Evolutionary conservation across 441 rosid species (phyloP), one percentile per base, ranked within the genome.

Genomic region (Manihot esculenta): DNA sequence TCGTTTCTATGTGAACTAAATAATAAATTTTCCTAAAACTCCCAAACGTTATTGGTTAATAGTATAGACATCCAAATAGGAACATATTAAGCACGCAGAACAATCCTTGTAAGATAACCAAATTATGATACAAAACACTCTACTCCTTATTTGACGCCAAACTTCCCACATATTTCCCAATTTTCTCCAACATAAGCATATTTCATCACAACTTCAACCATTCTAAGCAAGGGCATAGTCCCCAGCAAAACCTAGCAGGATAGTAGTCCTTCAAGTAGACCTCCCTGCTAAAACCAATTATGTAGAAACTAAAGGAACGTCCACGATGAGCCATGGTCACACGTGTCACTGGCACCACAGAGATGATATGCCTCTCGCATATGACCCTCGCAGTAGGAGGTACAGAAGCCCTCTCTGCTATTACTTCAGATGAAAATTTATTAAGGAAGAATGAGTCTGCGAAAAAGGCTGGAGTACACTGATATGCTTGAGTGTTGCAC

Each of bases 171-270:
- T 3, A 57, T 2, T 57, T 13, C 47, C 21, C 18, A 50, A 50
- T 50, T 17, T 50, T 9, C 0, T 0, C 18, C 0, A 10, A n/a
- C 5, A 1, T 30, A 1, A 18, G 54, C 18, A 17, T 49, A 0
- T 49, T n/a, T n/a, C 11, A 15, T 78, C 77, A 94, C 74, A 87
- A 14, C 81, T 85, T 91, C 76, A 93, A 69, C 98, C 99, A 95
- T 73, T 93, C 98, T 70, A 95, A 80, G 81, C 98, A 95, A 70
- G 99, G 98, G 54, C 99, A 95, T 13, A 93, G 77, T 3, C 99
- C 99, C 97, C 98, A 95, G 79, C 99, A 95, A 78, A 88, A 89
- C 72, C 96, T 82, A 0, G 98, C 83, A 0, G 99, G 99, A 64
- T 93, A 95, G 77, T 90, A 90, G 84, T 95, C 99, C 83, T 92